Evolutionary conservation across 164 flowering plant species (phyloP).

Genomic region (Akebia trifoliata): DNA sequence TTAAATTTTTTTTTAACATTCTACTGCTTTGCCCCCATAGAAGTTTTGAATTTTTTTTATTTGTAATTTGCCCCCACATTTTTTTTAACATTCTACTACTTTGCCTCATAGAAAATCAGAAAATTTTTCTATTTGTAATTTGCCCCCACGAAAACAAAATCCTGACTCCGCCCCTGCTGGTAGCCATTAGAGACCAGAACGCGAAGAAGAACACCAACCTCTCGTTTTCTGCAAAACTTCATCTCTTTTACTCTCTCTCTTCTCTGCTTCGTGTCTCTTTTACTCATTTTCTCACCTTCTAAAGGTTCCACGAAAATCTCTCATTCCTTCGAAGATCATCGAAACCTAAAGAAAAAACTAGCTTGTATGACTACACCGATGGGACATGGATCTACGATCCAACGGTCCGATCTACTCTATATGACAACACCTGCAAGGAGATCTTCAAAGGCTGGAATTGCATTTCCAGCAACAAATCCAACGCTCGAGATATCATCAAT

Average conservation of each 20-base stretch:
- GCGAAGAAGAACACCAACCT: slow-evolving; percentile 24
- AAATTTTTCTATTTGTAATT: too few relatives aligned
- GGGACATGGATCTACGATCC: slow-evolving; percentile 86
- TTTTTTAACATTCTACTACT: too few relatives aligned
- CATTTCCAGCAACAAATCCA: slow-evolving; percentile 51
- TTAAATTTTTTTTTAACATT: too few relatives aligned
- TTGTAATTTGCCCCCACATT: too few relatives aligned
- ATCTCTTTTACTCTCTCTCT: slow-evolving; percentile 45
- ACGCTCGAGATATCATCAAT: slow-evolving; percentile 42
- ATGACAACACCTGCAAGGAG: slow-evolving; percentile 81
- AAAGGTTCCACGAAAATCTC: slow-evolving; percentile 17
- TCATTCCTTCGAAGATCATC: neutral
- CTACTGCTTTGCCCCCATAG: too few relatives aligned
- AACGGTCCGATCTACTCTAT: slow-evolving; percentile 28
- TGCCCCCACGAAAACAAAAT: too few relatives aligned
- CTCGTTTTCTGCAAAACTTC: slow-evolving; percentile 20
- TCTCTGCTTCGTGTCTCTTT: slow-evolving; percentile 42
- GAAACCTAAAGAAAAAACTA: neutral
- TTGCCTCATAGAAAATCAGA: too few relatives aligned
- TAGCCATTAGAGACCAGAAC: slow-evolving; percentile 25
- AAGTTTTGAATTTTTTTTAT: too few relatives aligned
- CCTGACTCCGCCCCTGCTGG: too few relatives aligned
- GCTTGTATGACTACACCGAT: slow-evolving; percentile 48
- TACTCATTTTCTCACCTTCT: slow-evolving; percentile 43
- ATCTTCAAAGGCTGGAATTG: slow-evolving; percentile 98